phyloP scores from a whole-genome alignment of 768 basidiomycete species.

The Collybia sordida region DNA sequence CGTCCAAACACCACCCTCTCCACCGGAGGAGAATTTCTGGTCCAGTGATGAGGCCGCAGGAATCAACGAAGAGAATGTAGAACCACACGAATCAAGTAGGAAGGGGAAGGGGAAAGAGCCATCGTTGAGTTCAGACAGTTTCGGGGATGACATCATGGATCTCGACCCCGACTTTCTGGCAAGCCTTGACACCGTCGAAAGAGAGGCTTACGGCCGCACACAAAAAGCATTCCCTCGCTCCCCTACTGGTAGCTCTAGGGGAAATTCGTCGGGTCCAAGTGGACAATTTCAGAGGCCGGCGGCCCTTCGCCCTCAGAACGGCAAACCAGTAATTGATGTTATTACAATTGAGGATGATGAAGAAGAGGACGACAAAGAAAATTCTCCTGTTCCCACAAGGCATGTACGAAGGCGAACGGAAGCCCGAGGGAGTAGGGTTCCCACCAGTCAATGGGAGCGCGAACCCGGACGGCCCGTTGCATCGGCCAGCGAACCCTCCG shows the following conservation, averaged over 20 bases:
- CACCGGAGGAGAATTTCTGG: slow-evolving; percentile 16
- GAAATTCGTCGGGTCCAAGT: not conserved
- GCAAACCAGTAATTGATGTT: slow-evolving; percentile 30
- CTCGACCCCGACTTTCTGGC: slow-evolving; percentile 30
- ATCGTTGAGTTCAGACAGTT: slow-evolving; percentile 11
- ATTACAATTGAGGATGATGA: slow-evolving; percentile 44
- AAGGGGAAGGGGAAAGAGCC: slow-evolving; percentile 3
- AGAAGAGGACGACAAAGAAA: slow-evolving; percentile 64
- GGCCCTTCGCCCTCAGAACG: not conserved
- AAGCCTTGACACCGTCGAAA: slow-evolving; percentile 27
- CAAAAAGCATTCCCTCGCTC: not conserved
- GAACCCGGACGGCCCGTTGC: slow-evolving; percentile 16
- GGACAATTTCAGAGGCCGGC: not conserved
- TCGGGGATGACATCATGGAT: slow-evolving; percentile 13
- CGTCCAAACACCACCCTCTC: slow-evolving; percentile 6
- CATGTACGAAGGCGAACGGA: slow-evolving; percentile 45
- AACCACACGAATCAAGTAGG: slow-evolving; percentile 3
- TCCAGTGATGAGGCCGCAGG: slow-evolving; percentile 7
- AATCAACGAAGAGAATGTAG: not conserved
- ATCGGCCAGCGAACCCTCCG: slow-evolving; percentile 25
- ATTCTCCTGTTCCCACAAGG: slow-evolving; percentile 49
- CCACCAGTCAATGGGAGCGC: slow-evolving; percentile 7
- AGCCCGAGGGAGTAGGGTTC: slow-evolving; percentile 4
- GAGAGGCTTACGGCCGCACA: not conserved
- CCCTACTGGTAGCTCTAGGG: slow-evolving; percentile 5